These are phyloP conservation scores for Salix arbutifolia DNA, from an alignment of 345 rosid genomes.

Conservation along the genomic window DNA sequence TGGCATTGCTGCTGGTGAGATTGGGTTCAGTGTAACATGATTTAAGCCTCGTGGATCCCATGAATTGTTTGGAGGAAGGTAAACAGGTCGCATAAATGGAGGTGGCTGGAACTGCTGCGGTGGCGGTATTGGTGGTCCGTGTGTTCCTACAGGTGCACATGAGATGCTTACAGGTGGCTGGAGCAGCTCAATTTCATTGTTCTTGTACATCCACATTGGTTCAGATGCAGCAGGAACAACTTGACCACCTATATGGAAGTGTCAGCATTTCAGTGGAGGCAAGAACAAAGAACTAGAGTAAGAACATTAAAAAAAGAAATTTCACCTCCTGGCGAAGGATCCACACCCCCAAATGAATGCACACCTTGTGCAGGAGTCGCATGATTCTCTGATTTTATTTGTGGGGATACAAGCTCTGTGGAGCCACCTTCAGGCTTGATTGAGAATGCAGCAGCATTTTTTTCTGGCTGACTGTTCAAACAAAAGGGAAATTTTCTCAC, in stretches of 20 bases:
- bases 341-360: slow-evolving; percentile 36
- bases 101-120: slow-evolving; percentile 67
- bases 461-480: slow-evolving; percentile 52
- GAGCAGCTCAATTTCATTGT: slow-evolving; percentile 33
- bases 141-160: slow-evolving; percentile 46
- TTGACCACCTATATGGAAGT: slow-evolving; percentile 32
- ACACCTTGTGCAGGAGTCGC: slow-evolving; percentile 38
- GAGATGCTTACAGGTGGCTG: slow-evolving; percentile 56
- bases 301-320: background rate
- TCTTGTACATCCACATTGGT: slow-evolving; percentile 36
- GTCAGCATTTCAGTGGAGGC: slow-evolving; percentile 13
- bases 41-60: slow-evolving; percentile 71
- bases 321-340: slow-evolving; percentile 57
- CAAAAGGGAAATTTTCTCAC: slow-evolving; percentile 16
- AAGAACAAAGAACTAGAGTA: background rate
- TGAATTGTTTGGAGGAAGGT: slow-evolving; percentile 60
- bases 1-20: slow-evolving; percentile 46
- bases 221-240: slow-evolving; percentile 33
- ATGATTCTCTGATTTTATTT: slow-evolving; percentile 47
- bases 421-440: slow-evolving; percentile 55
- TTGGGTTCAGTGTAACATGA: slow-evolving; percentile 49
- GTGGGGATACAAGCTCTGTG: slow-evolving; percentile 68
- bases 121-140: slow-evolving; percentile 53
- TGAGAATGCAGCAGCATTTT: slow-evolving; percentile 37
- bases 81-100: slow-evolving; percentile 60